These are phyloP conservation scores for Beta vulgaris DNA, from an alignment of 148 eudicot species.

Conservation along the genomic window DNA sequence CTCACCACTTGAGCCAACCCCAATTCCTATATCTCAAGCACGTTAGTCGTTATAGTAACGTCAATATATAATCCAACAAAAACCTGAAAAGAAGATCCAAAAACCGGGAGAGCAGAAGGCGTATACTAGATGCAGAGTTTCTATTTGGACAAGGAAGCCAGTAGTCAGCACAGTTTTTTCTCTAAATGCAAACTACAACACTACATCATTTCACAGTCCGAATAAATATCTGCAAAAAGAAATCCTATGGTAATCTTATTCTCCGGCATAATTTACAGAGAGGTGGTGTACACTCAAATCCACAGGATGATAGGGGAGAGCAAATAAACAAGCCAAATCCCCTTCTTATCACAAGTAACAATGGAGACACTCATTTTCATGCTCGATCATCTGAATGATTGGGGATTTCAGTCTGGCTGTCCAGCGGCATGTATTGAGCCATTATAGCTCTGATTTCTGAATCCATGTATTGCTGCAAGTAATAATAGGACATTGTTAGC, in stretches of 20 bases:
- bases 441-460: slow-evolving; percentile 95
- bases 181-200: too few species aligned
- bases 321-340: slow-evolving; percentile 28
- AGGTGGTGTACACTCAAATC: slow-evolving; percentile 27
- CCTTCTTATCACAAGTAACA: slow-evolving; percentile 11
- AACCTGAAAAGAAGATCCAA: background rate
- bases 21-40: too few species aligned
- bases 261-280: slow-evolving; percentile 32
- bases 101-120: background rate
- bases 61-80: background rate
- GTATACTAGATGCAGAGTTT: background rate
- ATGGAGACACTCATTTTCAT: slow-evolving; percentile 21
- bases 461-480: slow-evolving; percentile 81
- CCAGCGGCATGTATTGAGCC: slow-evolving; percentile 95
- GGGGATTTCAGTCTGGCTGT: slow-evolving; percentile 69
- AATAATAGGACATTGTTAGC: background rate
- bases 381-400: slow-evolving; percentile 62
- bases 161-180: slow-evolving; percentile 13
- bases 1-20: too few species aligned
- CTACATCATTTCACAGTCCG: slow-evolving; percentile 28
- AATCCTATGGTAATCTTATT: slow-evolving; percentile 22
- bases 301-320: slow-evolving; percentile 25
- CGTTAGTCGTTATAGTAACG: too few species aligned
- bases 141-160: background rate
- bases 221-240: slow-evolving; percentile 17